Evolutionary conservation across 2,329 filamentous ascomycete species (phyloP).

Genomic region (Sporothrix dimorphospora): DNA sequence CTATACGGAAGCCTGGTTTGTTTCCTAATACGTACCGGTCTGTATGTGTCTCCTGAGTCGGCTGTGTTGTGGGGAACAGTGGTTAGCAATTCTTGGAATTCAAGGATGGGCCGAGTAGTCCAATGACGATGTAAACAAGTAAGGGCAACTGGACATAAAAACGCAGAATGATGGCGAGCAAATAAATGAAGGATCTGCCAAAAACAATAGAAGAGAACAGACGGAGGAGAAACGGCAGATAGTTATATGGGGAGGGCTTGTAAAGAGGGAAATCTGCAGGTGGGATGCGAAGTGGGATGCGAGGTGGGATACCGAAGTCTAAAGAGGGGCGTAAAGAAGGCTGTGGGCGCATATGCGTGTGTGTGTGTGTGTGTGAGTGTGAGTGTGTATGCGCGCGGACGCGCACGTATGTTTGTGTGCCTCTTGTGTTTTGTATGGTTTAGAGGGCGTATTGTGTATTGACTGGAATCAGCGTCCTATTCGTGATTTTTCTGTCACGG

Average conservation of each 20-base stretch:
- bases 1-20: background rate
- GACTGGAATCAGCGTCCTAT: background rate
- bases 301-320: slow-evolving; percentile 8
- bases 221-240: background rate
- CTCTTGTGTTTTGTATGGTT: background rate
- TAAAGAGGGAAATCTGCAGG: background rate
- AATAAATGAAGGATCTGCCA: background rate
- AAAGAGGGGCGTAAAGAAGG: slow-evolving; percentile 16
- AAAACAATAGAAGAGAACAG: background rate
- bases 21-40: slow-evolving; percentile 54
- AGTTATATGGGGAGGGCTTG: slow-evolving; percentile 3
- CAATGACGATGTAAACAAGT: slow-evolving; percentile 31
- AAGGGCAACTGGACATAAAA: slow-evolving; percentile 26
- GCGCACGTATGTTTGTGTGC: slow-evolving; percentile 17
- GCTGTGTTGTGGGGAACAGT: slow-evolving; percentile 45
- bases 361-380: background rate
- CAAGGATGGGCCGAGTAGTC: background rate
- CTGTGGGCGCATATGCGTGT: background rate
- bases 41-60: slow-evolving; percentile 64
- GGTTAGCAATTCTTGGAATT: slow-evolving; percentile 20
- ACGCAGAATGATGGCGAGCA: background rate
- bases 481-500: background rate
- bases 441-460: background rate
- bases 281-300: slow-evolving; percentile 20
- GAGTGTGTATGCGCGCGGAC: background rate